phyloP scores from a whole-genome alignment of 805 yeast genomes.

The Starmerella scarabaei region DNA sequence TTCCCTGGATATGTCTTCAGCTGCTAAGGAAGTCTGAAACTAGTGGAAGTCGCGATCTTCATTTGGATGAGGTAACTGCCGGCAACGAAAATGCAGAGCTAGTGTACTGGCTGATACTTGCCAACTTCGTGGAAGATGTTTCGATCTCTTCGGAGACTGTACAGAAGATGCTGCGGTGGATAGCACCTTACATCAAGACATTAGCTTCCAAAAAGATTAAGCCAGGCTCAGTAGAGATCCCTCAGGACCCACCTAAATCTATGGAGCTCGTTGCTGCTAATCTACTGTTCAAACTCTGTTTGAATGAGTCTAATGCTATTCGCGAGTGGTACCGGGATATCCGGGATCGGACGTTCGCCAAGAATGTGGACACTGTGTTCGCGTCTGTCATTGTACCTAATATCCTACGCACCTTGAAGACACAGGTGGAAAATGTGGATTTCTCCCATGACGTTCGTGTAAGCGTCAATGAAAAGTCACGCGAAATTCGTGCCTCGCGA shows the following conservation, averaged over 20 bases:
- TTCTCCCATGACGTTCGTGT: slow-evolving; percentile 5
- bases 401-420: slow-evolving; percentile 10
- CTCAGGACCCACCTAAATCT: not conserved
- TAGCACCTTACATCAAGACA: not conserved
- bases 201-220: not conserved
- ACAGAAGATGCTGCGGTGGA: not conserved
- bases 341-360: slow-evolving; percentile 15
- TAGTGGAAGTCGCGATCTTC: not conserved
- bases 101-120: slow-evolving; percentile 6
- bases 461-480: slow-evolving; percentile 13
- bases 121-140: not conserved
- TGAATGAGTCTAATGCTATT: slow-evolving; percentile 9
- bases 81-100: not conserved
- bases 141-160: not conserved
- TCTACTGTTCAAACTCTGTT: slow-evolving; percentile 10
- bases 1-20: slow-evolving; percentile 2
- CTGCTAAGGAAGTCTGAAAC: not conserved
- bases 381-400: slow-evolving; percentile 11
- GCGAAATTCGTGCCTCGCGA: slow-evolving; percentile 19
- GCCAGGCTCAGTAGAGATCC: not conserved
- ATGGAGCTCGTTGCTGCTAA: slow-evolving; percentile 1
- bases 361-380: slow-evolving; percentile 11
- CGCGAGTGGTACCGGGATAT: slow-evolving; percentile 20
- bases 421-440: not conserved
- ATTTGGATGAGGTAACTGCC: not conserved